A percentile compares a stretch with the other conserved stretches of the same genome.
These are phyloP conservation scores for Coniochaeta sp. DNA, from an alignment of 2,329 filamentous ascomycete species.

Conservation along the genomic window DNA sequence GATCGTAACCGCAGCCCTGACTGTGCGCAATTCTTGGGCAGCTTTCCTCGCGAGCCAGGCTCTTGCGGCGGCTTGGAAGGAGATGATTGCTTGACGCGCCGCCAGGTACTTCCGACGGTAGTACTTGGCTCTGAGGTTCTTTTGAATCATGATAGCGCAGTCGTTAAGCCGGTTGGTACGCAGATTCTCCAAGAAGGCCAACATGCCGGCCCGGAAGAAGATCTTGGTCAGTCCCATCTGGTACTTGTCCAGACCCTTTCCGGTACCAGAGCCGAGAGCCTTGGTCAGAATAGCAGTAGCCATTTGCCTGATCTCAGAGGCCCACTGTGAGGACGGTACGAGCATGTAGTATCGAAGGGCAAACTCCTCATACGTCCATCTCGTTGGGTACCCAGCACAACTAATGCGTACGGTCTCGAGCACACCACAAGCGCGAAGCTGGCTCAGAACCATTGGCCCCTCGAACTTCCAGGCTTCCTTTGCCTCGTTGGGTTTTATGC, in stretches of 20 bases:
- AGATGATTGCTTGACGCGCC: conserved; percentile 72
- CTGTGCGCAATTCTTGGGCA: conserved; percentile 72
- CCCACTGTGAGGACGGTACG: conserved; percentile 83
- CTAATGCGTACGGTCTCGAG: conserved; percentile 97
- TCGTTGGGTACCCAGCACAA: conserved; percentile 91
- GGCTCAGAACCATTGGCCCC: conserved; percentile 96
- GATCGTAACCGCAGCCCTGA: conserved; percentile 87
- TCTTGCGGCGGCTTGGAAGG: conserved; percentile 70
- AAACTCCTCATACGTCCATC: conserved; percentile 99
- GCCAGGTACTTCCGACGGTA: conserved; percentile 88
- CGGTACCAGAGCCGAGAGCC: conserved; percentile 72
- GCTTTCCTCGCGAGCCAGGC: conserved; percentile 71
- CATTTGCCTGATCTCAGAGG: conserved; percentile 88
- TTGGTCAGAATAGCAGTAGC: conserved; percentile 86
- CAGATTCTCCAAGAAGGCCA: conserved; percentile 93
- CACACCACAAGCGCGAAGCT: conserved; percentile 96
- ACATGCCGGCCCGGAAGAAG: conserved; percentile 98
- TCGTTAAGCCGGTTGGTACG: conserved; percentile 85
- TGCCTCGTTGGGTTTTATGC: conserved; percentile 97
- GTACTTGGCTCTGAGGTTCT: conserved; percentile 93
- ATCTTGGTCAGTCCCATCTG: conserved; percentile 97
- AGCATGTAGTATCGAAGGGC: conserved; percentile 98
- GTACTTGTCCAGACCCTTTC: conserved; percentile 81
- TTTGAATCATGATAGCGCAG: conserved; percentile 96
- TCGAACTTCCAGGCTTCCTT: conserved; percentile 98